phyloP scores from a whole-genome alignment of 345 rosid genomes.

The Populus tremula region DNA sequence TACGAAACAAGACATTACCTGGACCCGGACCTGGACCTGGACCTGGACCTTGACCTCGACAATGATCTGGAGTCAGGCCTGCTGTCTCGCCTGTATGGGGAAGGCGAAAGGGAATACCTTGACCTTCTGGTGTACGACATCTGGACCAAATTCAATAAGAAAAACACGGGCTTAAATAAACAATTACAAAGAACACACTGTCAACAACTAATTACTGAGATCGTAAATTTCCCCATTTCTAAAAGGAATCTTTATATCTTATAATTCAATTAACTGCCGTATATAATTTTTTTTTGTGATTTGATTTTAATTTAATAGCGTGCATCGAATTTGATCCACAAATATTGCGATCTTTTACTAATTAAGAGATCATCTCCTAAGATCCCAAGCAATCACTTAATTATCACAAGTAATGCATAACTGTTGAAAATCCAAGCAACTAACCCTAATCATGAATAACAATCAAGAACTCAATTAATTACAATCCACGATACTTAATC shows the following conservation, averaged over 20 bases:
- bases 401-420: background rate
- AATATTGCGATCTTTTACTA: background rate
- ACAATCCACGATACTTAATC: background rate
- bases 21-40: slow-evolving; percentile 28
- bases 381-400: background rate
- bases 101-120: slow-evolving; percentile 58
- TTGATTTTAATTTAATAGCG: background rate
- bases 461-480: background rate
- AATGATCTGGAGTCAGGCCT: slow-evolving; percentile 57
- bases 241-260: background rate
- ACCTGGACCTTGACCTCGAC: slow-evolving; percentile 44
- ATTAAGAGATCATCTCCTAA: no score
- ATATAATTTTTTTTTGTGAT: background rate
- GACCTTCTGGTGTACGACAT: slow-evolving; percentile 80
- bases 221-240: no score
- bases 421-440: background rate
- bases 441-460: background rate
- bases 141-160: slow-evolving; percentile 22
- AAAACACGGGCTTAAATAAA: background rate
- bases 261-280: background rate
- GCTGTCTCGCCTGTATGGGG: slow-evolving; percentile 46
- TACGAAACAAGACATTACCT: slow-evolving; percentile 38
- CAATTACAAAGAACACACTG: background rate
- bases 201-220: background rate
- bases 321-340: background rate